These are phyloP conservation scores for Rhodotorula sp. DNA, from an alignment of 1,284 basidiomycete species.

Conservation along the genomic window DNA sequence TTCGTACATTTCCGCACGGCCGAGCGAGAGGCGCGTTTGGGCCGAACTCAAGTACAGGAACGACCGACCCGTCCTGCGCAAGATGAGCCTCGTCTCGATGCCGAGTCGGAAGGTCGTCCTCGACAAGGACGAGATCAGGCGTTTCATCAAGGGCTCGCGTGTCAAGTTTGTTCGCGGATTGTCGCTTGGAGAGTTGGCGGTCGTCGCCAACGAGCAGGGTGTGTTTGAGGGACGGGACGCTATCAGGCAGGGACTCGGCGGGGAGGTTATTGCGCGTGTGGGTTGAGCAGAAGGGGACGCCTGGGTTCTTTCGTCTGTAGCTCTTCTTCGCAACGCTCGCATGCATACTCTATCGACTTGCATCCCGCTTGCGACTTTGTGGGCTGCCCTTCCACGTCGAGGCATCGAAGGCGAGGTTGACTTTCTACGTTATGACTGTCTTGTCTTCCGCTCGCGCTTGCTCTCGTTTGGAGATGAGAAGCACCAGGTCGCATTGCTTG, in stretches of 20 bases:
- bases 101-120: conserved; percentile 73
- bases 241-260: conserved; percentile 47
- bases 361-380: no score
- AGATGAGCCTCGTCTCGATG: conserved; percentile 70
- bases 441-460: no score
- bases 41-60: conserved; percentile 84
- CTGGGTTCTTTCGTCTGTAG: background rate
- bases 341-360: no score
- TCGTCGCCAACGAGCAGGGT: conserved; percentile 60
- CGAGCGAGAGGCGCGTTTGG: conserved; percentile 63
- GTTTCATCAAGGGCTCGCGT: conserved; percentile 61
- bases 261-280: conserved; percentile 50
- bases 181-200: conserved; percentile 79
- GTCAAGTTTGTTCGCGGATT: conserved; percentile 67
- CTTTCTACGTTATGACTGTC: no score
- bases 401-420: no score
- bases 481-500: no score
- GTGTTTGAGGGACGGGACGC: conserved; percentile 52
- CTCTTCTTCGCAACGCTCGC: background rate
- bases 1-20: conserved; percentile 57
- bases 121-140: conserved; percentile 65
- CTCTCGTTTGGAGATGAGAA: no score
- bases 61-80: conserved; percentile 71
- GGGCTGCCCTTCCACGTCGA: no score
- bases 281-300: conserved; percentile 1